These are phyloP conservation scores for Aspergillus sp. DNA, from an alignment of 2,329 filamentous ascomycete genomes.

Conservation along the genomic window DNA sequence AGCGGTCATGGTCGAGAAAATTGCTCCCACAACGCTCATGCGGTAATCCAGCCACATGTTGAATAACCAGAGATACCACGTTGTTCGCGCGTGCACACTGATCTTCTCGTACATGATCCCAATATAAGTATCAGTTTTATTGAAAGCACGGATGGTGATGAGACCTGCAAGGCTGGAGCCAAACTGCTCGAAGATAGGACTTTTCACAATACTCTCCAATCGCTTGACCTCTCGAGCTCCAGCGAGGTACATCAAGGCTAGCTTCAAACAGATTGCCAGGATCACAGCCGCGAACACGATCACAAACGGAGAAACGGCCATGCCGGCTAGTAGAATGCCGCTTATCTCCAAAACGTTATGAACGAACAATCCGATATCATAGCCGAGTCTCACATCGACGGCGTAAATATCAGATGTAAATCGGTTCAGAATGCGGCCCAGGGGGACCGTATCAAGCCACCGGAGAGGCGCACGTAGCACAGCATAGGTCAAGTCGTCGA, in stretches of 20 bases:
- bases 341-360: conserved; percentile 56
- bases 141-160: conserved; percentile 68
- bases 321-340: conserved; percentile 58
- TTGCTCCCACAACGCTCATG: conserved; percentile 63
- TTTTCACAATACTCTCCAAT: conserved; percentile 67
- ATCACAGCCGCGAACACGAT: conserved; percentile 55
- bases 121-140: conserved; percentile 60
- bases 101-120: conserved; percentile 62
- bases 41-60: conserved; percentile 72
- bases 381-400: conserved; percentile 60
- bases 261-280: conserved; percentile 50
- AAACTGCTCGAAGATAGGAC: conserved; percentile 73
- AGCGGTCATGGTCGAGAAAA: conserved; percentile 62
- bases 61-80: conserved; percentile 63
- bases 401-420: conserved; percentile 69
- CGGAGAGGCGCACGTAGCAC: conserved; percentile 63
- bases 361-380: conserved; percentile 55
- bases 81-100: conserved; percentile 59
- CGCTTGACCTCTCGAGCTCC: conserved; percentile 56
- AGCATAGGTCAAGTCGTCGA: conserved; percentile 58
- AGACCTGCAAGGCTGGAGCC: conserved; percentile 65
- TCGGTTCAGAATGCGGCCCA: conserved; percentile 67
- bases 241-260: conserved; percentile 57
- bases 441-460: conserved; percentile 70
- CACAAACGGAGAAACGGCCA: conserved; percentile 61